Evolutionary conservation across 768 basidiomycete species (phyloP).

Genomic region (Phlebiopsis flavidoalba): DNA sequence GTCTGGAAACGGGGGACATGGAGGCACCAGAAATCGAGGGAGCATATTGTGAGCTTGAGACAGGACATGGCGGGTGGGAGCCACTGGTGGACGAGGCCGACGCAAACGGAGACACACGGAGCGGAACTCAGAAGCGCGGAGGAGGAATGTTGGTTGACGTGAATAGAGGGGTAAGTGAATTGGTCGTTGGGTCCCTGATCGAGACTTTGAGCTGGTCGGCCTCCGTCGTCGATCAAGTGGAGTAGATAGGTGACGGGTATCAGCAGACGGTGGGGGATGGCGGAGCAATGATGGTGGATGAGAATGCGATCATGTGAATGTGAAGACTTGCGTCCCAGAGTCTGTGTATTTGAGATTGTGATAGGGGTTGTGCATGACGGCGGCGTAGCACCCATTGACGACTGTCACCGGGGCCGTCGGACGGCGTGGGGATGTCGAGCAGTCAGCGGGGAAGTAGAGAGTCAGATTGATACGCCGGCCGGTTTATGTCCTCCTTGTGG

Average conservation of each 20-base stretch:
- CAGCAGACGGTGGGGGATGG: slow-evolving; percentile 33
- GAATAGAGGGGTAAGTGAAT: background rate
- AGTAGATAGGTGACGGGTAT: slow-evolving; percentile 14
- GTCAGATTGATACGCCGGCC: background rate
- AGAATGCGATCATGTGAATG: slow-evolving; percentile 46
- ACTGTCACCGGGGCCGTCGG: too few species aligned
- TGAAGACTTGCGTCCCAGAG: slow-evolving; percentile 28
- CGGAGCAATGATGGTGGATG: slow-evolving; percentile 42
- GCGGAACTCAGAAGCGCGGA: background rate
- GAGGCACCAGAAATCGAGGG: slow-evolving; percentile 23
- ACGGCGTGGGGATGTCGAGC: background rate
- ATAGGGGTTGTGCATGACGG: slow-evolving; percentile 8
- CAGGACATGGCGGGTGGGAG: slow-evolving; percentile 53
- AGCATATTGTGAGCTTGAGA: slow-evolving; percentile 41
- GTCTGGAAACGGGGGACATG: slow-evolving; percentile 24
- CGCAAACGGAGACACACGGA: slow-evolving; percentile 24
- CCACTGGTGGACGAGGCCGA: slow-evolving; percentile 40
- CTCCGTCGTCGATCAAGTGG: slow-evolving; percentile 18
- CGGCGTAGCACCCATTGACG: background rate
- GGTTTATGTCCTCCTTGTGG: background rate
- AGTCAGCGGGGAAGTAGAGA: background rate
- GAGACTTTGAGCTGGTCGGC: slow-evolving; percentile 16
- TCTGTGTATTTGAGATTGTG: slow-evolving; percentile 9
- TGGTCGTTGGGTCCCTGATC: slow-evolving; percentile 12
- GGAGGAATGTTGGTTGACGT: background rate